These are phyloP conservation scores for Solanum virginianum DNA, from an alignment of 257 asterid species.

Conservation along the genomic window DNA sequence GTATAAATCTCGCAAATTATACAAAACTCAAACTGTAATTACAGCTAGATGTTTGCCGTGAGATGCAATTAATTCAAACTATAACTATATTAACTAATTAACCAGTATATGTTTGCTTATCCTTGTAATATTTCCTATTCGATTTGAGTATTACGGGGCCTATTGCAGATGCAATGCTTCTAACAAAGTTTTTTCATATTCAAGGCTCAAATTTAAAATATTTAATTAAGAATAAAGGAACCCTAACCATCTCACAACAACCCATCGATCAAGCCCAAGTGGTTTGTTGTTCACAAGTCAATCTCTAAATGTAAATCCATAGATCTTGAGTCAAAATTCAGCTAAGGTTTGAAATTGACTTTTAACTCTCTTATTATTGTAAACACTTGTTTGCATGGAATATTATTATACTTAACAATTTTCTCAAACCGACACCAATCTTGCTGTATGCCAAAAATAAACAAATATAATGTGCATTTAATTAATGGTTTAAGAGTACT, in stretches of 20 bases:
- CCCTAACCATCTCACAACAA: neutral
- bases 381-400: fast-evolving
- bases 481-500: too few species aligned
- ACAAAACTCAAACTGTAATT: too few species aligned
- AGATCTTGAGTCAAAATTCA: neutral
- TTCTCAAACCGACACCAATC: neutral
- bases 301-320: neutral
- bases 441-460: neutral
- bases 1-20: too few species aligned
- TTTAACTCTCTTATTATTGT: neutral
- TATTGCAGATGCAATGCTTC: neutral
- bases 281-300: neutral
- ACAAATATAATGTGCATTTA: neutral
- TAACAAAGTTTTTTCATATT: too few species aligned
- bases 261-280: neutral
- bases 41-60: too few species aligned
- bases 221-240: too few species aligned
- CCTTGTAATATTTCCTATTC: too few species aligned
- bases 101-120: too few species aligned
- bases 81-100: too few species aligned
- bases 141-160: neutral
- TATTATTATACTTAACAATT: neutral
- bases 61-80: too few species aligned
- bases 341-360: neutral
- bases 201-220: fast-evolving